Evolutionary conservation across 306 rosid genomes (phyloP).

Genomic region (Prunus armeniaca): DNA sequence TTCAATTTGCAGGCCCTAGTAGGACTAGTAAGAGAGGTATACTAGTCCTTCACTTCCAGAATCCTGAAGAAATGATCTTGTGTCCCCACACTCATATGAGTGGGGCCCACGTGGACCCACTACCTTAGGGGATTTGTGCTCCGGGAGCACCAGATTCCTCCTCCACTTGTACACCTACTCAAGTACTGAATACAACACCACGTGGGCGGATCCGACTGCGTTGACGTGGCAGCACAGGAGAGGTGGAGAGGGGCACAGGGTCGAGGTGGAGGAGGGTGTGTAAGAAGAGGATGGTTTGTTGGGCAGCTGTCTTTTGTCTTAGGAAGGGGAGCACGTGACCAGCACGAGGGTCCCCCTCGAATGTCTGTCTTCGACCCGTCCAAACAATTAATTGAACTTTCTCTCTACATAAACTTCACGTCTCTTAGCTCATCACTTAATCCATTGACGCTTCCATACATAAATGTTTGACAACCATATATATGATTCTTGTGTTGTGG

Average conservation of each 20-base stretch:
- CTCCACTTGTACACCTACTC: not conserved
- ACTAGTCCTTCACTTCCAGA: not conserved
- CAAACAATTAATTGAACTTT: constrained; percentile 20
- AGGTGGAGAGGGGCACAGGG: constrained; percentile 19
- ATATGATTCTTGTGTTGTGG: too few relatives aligned
- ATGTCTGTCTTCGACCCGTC: constrained; percentile 49
- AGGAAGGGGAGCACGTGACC: constrained; percentile 41
- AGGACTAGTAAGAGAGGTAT: too few relatives aligned
- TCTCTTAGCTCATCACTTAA: not conserved
- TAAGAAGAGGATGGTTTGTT: constrained; percentile 33
- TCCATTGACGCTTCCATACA: not conserved
- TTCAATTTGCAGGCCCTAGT: not conserved
- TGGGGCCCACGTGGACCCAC: not conserved
- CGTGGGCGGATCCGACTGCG: constrained; percentile 26
- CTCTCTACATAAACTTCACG: not conserved
- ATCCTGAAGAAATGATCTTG: not conserved
- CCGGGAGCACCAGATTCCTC: constrained; percentile 2
- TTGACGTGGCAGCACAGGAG: constrained; percentile 20
- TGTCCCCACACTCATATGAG: not conserved
- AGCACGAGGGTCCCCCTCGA: constrained; percentile 48
- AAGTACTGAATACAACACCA: constrained; percentile 22
- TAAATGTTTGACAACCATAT: not conserved
- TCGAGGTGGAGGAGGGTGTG: constrained; percentile 22
- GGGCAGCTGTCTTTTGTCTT: constrained; percentile 43
- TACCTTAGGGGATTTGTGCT: not conserved